These are phyloP conservation scores for Arthrobotrys musiformis DNA, from an alignment of 2,329 filamentous ascomycete species.

Conservation along the genomic window DNA sequence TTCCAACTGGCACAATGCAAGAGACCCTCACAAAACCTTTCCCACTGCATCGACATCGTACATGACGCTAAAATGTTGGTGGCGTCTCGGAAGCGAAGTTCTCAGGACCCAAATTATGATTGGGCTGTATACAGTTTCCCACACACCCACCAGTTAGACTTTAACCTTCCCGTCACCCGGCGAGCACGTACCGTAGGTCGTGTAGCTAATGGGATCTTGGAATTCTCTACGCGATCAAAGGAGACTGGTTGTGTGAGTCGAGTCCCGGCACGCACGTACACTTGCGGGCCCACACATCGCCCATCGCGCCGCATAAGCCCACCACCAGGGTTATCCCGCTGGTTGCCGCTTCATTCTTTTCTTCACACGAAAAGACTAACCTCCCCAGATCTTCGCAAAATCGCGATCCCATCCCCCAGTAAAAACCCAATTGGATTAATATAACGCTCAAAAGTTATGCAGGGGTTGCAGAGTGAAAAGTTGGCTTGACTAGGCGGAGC, in stretches of 20 bases:
- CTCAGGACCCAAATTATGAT: slow-evolving; percentile 17
- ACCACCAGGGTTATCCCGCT: slow-evolving; percentile 46
- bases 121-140: slow-evolving; percentile 24
- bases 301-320: slow-evolving; percentile 48
- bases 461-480: slow-evolving; percentile 42
- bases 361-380: slow-evolving; percentile 21
- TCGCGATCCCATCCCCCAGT: slow-evolving; percentile 24
- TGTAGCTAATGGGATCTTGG: slow-evolving; percentile 23
- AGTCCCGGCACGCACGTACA: neutral
- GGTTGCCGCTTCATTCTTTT: slow-evolving; percentile 51
- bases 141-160: slow-evolving; percentile 29
- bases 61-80: slow-evolving; percentile 54
- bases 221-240: slow-evolving; percentile 20
- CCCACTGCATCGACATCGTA: slow-evolving; percentile 36
- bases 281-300: slow-evolving; percentile 24
- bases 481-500: slow-evolving; percentile 15
- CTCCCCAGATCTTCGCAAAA: slow-evolving; percentile 43
- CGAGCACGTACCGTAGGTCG: slow-evolving; percentile 23
- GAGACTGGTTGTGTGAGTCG: slow-evolving; percentile 6
- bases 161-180: slow-evolving; percentile 41
- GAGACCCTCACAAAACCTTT: slow-evolving; percentile 38
- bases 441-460: slow-evolving; percentile 40
- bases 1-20: slow-evolving; percentile 32
- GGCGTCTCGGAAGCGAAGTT: slow-evolving; percentile 53
- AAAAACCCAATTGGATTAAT: slow-evolving; percentile 39